Conservation (phyloP, 1,284 basidiomycete species). For the Volvariella surrecta region DNA sequence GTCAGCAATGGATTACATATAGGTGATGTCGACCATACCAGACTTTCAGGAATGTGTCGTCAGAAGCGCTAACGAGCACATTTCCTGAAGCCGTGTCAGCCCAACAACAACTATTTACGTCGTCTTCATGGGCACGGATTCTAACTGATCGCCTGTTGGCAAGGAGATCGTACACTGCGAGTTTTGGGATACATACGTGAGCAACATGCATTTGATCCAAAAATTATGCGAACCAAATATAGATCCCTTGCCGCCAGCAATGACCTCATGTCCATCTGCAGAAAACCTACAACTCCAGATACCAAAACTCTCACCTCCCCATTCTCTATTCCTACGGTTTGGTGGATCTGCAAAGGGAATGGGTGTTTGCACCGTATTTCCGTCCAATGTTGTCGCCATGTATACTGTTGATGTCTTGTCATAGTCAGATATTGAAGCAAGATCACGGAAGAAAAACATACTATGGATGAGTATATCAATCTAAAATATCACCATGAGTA, state of each 20-base stretch:
- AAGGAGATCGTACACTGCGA: constrained; percentile 83
- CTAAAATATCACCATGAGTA: too few species aligned
- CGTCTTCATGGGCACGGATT: constrained; percentile 80
- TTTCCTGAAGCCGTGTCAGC: constrained; percentile 90
- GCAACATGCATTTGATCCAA: constrained; percentile 3
- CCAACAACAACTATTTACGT: constrained; percentile 96
- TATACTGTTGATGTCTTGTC: constrained; percentile 61
- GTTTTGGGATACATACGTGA: too few species aligned
- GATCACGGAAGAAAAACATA: constrained; percentile 27
- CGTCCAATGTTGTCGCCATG: constrained; percentile 77
- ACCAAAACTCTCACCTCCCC: constrained; percentile 40
- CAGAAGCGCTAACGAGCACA: constrained; percentile 88
- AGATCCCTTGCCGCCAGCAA: constrained; percentile 67
- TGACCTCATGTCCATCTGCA: constrained; percentile 89
- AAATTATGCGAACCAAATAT: constrained; percentile 39
- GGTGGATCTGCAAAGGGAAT: constrained; percentile 61
- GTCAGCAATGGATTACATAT: constrained; percentile 1
- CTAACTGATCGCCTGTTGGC: constrained; percentile 74
- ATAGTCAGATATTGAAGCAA: constrained; percentile 6
- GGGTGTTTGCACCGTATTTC: constrained; percentile 60
- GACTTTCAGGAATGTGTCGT: constrained; percentile 92
- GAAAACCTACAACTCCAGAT: constrained; percentile 95
- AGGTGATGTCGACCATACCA: constrained; percentile 48
- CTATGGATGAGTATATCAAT: constrained; percentile 90
- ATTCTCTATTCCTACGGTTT: constrained; percentile 22